These are phyloP conservation scores for Tagetes erecta DNA, from an alignment of 129 eudicot genomes.

Conservation along the genomic window DNA sequence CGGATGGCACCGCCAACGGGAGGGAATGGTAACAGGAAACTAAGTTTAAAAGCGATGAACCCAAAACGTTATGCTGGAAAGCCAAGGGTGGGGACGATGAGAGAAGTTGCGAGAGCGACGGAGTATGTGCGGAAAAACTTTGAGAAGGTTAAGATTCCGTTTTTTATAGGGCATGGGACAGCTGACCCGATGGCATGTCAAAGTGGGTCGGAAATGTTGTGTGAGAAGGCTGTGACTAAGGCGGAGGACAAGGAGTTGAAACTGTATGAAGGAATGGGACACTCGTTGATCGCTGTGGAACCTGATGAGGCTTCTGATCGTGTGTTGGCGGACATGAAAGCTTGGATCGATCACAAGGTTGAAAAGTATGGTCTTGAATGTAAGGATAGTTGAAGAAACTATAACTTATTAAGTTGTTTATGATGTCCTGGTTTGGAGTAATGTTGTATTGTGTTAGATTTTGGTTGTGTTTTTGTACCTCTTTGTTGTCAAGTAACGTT, in stretches of 20 bases:
- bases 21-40: constrained; percentile 48
- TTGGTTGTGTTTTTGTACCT: neutral
- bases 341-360: constrained; percentile 73
- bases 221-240: constrained; percentile 53
- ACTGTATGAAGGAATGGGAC: constrained; percentile 72
- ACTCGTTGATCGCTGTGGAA: constrained; percentile 78
- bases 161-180: constrained; percentile 68
- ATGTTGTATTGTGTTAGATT: neutral
- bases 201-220: constrained; percentile 60
- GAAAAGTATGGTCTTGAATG: constrained; percentile 49
- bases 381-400: neutral
- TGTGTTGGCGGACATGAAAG: constrained; percentile 20
- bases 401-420: neutral
- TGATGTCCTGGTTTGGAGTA: neutral
- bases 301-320: constrained; percentile 59
- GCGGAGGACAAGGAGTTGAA: constrained; percentile 54
- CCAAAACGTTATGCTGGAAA: constrained; percentile 69
- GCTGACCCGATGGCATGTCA: constrained; percentile 57
- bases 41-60: constrained; percentile 54
- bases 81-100: constrained; percentile 89
- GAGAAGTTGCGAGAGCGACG: constrained; percentile 57
- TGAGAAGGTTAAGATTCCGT: constrained; percentile 62
- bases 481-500: neutral
- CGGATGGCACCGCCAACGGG: constrained; percentile 51
- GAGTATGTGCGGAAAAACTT: constrained; percentile 68